Evolutionary conservation across 2,329 filamentous ascomycete species (phyloP).

Genomic region (Colletotrichum nymphaeae): DNA sequence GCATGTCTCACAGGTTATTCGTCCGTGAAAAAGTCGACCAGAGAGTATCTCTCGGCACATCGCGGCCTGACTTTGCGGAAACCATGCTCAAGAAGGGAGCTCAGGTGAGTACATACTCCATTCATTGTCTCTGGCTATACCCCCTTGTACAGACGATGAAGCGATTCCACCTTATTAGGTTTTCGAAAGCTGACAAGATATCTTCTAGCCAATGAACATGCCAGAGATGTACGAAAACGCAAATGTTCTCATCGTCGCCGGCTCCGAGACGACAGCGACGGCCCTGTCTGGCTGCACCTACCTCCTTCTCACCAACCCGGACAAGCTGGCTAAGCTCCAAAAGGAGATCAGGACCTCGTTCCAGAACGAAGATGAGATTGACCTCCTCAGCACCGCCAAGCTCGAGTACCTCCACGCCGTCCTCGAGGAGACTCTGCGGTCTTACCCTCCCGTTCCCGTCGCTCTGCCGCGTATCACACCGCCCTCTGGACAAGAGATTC

Average conservation of each 20-base stretch:
- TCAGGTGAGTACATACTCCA: slow-evolving; percentile 6
- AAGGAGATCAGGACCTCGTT: slow-evolving; percentile 52
- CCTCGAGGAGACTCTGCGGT: slow-evolving; percentile 55
- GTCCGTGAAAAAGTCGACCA: slow-evolving; percentile 22
- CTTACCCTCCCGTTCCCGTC: slow-evolving; percentile 49
- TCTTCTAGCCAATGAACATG: slow-evolving; percentile 27
- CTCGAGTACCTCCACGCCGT: slow-evolving; percentile 53
- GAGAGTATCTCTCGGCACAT: slow-evolving; percentile 30
- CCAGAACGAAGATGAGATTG: slow-evolving; percentile 49
- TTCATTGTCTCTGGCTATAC: neutral
- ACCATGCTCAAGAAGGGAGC: slow-evolving; percentile 34
- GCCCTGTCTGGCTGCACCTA: slow-evolving; percentile 42
- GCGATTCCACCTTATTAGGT: no score
- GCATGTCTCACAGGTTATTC: neutral
- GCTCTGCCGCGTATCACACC: slow-evolving; percentile 43
- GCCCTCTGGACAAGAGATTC: slow-evolving; percentile 45
- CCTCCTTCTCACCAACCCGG: slow-evolving; percentile 45
- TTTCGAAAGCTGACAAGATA: neutral
- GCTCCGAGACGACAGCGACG: slow-evolving; percentile 49
- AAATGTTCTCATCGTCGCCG: slow-evolving; percentile 44
- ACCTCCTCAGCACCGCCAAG: slow-evolving; percentile 42
- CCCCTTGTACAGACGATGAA: no score
- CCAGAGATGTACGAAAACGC: slow-evolving; percentile 38
- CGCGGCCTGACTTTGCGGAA: slow-evolving; percentile 37
- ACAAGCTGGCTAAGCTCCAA: slow-evolving; percentile 43